Base-by-base conservation (phyloP, 352 stramenopile species). In the Phytophthora chlamydospora region DNA sequence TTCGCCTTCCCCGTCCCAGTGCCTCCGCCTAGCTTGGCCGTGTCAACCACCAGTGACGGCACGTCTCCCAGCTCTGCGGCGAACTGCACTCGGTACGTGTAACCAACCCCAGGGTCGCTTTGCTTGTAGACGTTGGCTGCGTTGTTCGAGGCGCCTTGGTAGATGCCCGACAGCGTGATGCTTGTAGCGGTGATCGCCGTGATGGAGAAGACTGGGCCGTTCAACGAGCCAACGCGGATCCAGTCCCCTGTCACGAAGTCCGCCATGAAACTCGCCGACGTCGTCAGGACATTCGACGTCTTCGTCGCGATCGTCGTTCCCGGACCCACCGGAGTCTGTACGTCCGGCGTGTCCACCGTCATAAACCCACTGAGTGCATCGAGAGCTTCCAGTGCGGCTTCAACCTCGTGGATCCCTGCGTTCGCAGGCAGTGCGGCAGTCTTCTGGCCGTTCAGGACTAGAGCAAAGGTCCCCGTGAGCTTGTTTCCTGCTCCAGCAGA, bases 81-180 rank as follows among this genome's bases (percentile, higher is more conserved):
- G 45, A 95, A 94, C 14, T 69, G 57, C 5, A 95, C 71, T 45
- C 88, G 65, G 59, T 91, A 94, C 43, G 80, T 91, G 57, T 80
- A 93, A 1, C 74, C 85, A 2, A 69, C 63, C 2, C 66, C 63
- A 7, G 75, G 50, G 4, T 71, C 50, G 11, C 60, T 71, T 42
- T 98, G 91, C 47, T 95, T 92, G 76, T 91, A 98, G 27, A 98
- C 71, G 6, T 76, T 80, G 6, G 81, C 70, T 6, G 71, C 58
- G 6, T 58, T 45, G 27, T 68, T 67, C 1, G 88, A 86, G 0
- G 57, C 41, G 2, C 88, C 90, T 19, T 88, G 69, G 60, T 96
- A 99, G 29, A 88, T 83, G 1, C 77, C 88, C 10, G 93, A 98
- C 13, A 99, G 74, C 16, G 79, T 94, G 17, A 98, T 91, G 2